These are phyloP conservation scores for Styphnolobium japonicum DNA, from an alignment of 306 rosid genomes.

Conservation along the genomic window DNA sequence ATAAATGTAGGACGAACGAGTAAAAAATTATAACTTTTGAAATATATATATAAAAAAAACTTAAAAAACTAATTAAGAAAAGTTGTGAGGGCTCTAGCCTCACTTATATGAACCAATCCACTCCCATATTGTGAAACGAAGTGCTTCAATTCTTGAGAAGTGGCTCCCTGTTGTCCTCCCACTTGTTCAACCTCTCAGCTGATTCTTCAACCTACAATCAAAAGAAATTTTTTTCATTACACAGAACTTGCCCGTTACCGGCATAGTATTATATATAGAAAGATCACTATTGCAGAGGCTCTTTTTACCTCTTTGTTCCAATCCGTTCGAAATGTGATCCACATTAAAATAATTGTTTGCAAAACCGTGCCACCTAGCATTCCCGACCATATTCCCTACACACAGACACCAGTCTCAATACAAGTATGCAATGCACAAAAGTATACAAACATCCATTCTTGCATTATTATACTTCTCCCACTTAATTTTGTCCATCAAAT, in stretches of 20 bases:
- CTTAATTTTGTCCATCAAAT: background rate
- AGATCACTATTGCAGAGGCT: background rate
- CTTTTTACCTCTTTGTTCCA: conserved; percentile 67
- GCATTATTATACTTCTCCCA: background rate
- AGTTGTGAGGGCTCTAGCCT: too few species aligned
- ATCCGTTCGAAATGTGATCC: conserved; percentile 65
- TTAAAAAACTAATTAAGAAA: too few species aligned
- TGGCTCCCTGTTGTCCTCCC: conserved; percentile 41
- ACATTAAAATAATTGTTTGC: conserved; percentile 62
- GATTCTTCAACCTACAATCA: conserved; percentile 64
- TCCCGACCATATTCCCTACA: conserved; percentile 82
- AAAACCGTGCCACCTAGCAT: conserved; percentile 60
- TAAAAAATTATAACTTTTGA: too few species aligned
- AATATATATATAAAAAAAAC: too few species aligned
- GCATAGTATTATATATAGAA: background rate
- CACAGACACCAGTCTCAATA: background rate
- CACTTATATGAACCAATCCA: background rate
- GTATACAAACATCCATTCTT: background rate
- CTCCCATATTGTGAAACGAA: background rate
- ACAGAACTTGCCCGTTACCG: background rate
- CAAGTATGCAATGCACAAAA: background rate
- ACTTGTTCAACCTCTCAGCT: conserved; percentile 49
- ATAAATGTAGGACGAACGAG: too few species aligned
- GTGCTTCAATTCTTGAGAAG: conserved; percentile 25
- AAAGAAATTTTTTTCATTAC: background rate